Percentiles rank a stretch among this genome's conserved stretches.
These are phyloP conservation scores for Globisporangium alternatum DNA, from an alignment of 352 stramenopile genomes.

Conservation along the genomic window DNA sequence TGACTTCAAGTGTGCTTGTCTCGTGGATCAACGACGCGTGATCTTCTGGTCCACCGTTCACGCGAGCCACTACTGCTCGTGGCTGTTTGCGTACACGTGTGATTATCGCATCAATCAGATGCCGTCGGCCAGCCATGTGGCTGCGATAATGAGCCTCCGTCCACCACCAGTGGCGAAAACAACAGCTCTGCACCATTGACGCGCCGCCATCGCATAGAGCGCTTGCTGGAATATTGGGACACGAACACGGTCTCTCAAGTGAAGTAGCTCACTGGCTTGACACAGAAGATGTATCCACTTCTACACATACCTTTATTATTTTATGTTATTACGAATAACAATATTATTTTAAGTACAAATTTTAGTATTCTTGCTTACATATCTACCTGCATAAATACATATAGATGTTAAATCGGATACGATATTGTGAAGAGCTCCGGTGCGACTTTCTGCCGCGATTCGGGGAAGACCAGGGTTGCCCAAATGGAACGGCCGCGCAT, in stretches of 20 bases:
- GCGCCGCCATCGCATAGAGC: constrained; percentile 5
- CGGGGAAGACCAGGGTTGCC: not conserved
- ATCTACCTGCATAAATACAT: not conserved
- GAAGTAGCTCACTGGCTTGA: constrained; percentile 5
- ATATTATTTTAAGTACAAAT: not conserved
- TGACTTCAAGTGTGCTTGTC: no score
- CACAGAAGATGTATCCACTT: constrained; percentile 11
- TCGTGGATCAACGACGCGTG: not conserved
- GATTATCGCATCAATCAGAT: not conserved
- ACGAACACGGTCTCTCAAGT: not conserved
- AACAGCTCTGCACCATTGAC: constrained; percentile 8
- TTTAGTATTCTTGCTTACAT: not conserved
- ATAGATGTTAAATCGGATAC: not conserved
- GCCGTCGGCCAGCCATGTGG: not conserved
- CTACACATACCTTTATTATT: not conserved
- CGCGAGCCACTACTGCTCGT: not conserved
- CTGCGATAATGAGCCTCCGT: not conserved
- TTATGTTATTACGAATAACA: not conserved
- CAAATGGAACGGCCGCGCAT: not conserved
- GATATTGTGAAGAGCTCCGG: constrained; percentile 1
- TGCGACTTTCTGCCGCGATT: constrained; percentile 3
- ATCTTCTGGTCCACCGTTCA: not conserved
- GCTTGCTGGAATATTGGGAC: not conserved
- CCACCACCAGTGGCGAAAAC: not conserved
- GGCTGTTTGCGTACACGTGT: not conserved